Conservation (phyloP, 495 filamentous ascomycete species). For the Viridothelium virens region DNA sequence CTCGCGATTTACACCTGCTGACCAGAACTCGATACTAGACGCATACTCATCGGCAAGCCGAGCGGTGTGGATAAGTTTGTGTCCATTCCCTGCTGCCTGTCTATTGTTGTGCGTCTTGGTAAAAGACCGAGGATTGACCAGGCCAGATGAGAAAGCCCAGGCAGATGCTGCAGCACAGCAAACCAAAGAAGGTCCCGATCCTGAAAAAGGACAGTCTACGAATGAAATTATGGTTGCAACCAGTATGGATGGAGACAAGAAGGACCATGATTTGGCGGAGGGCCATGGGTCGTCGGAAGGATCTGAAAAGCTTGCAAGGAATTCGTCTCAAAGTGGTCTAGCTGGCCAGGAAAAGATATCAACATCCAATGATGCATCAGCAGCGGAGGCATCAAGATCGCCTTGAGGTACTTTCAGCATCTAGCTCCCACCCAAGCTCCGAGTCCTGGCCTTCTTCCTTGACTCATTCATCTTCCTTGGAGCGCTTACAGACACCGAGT, state of each 20-base stretch:
- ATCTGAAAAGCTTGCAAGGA: not conserved
- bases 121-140: constrained; percentile 44
- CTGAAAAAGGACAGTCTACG: not conserved
- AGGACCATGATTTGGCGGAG: not conserved
- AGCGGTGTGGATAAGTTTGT: constrained; percentile 48
- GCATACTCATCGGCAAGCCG: constrained; percentile 48
- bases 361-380: not conserved
- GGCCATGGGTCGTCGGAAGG: not conserved
- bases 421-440: not conserved
- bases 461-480: constrained; percentile 8
- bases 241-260: not conserved
- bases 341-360: not conserved
- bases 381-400: not conserved
- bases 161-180: not conserved
- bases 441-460: constrained; percentile 6
- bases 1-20: constrained; percentile 30
- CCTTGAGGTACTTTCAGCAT: not conserved
- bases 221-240: not conserved
- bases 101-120: constrained; percentile 47
- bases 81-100: constrained; percentile 48
- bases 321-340: not conserved
- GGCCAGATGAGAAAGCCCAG: not conserved
- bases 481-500: constrained; percentile 13
- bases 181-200: not conserved
- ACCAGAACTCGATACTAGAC: constrained; percentile 40